Base-by-base conservation (phyloP, 2,329 filamentous ascomycete genomes). In the Dactylellina parvicollis region DNA sequence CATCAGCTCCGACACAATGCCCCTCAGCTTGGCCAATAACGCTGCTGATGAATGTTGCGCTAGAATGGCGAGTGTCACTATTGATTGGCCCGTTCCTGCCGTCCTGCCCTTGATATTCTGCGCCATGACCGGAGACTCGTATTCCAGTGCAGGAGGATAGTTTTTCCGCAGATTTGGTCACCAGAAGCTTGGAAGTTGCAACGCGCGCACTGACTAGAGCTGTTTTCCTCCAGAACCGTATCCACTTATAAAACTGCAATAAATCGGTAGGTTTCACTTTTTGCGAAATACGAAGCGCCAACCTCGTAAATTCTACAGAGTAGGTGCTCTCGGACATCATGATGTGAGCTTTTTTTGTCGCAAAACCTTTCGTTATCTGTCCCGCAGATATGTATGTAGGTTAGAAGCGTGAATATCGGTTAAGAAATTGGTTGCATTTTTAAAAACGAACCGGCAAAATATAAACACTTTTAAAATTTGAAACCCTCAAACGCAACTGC, bases 241-340 rank as follows among this genome's bases (percentile, higher is more conserved):
- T 20, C 64, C 64, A 69, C 64, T 22, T 67, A 69, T 60, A 60
- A 46, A 61, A 60, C 54, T 69, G 64, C 64, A 69, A 61, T 61
- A 69, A 69, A 34, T 10, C 47, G 46, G 36, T 28, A 54, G 22
- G 59, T 72, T 72, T 72, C 67, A 65, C 67, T 18, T 55, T 22
- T 59, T 26, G 20, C 18, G 32, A 57, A 71, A 62, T 62, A 61
- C 56, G 50, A 61, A 55, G 44, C 46, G 46, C 54, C 44, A 42
- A 50, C 44, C 46, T 55, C 64, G 64, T 69, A 54, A 54, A 32
- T 2, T 46, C 28, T n/a, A 14, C 9, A 34, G 30, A 12, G 10
- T n/a, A 42, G 44, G 7, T 20, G 22, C 14, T 34, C 54, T 67
- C 46, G 44, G 62, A 67, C 50, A 57, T 49, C 54, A 8, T 24